These are phyloP conservation scores for Leishmania turanica DNA, from an alignment of 208 protist species.

Conservation along the genomic window DNA sequence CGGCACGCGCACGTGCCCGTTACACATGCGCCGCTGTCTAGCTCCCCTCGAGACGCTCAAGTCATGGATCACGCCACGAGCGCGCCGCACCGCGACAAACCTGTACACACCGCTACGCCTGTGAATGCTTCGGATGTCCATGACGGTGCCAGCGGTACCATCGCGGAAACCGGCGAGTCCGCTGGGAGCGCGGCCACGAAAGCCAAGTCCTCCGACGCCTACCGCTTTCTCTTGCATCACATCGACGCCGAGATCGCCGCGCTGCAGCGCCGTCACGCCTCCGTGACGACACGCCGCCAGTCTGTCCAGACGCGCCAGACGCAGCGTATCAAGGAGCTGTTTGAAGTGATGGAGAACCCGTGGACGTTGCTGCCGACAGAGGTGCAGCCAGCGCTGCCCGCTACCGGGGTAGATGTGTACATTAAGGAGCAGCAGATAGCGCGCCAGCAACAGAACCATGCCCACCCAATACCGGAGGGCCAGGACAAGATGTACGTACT, in stretches of 20 bases:
- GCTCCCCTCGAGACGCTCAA: slow-evolving; percentile 2
- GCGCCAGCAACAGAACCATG: slow-evolving; percentile 15
- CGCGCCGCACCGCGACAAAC: neutral
- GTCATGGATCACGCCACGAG: neutral
- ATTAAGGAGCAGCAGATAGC: slow-evolving; percentile 62
- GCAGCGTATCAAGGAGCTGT: slow-evolving; percentile 62
- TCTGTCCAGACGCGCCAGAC: slow-evolving; percentile 42
- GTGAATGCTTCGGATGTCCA: neutral
- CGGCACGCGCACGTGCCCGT: neutral
- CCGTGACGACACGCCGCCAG: slow-evolving; percentile 48
- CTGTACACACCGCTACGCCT: neutral
- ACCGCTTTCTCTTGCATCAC: slow-evolving; percentile 76
- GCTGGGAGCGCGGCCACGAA: slow-evolving; percentile 9
- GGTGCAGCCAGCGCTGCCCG: slow-evolving; percentile 55
- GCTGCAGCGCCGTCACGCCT: slow-evolving; percentile 55
- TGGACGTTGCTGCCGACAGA: slow-evolving; percentile 65
- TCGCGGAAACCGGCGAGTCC: neutral
- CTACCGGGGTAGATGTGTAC: slow-evolving; percentile 74
- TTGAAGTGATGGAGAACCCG: slow-evolving; percentile 70
- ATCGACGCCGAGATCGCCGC: slow-evolving; percentile 82
- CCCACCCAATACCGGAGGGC: slow-evolving; percentile 8
- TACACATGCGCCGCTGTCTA: neutral
- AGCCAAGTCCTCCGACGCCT: slow-evolving; percentile 58
- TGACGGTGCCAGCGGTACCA: neutral
- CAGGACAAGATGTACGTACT: slow-evolving; percentile 68